A percentile compares a stretch with the other conserved stretches of the same genome.
These are phyloP conservation scores for Rosa hybrid DNA, from an alignment of 331 rosid species.

Conservation along the genomic window DNA sequence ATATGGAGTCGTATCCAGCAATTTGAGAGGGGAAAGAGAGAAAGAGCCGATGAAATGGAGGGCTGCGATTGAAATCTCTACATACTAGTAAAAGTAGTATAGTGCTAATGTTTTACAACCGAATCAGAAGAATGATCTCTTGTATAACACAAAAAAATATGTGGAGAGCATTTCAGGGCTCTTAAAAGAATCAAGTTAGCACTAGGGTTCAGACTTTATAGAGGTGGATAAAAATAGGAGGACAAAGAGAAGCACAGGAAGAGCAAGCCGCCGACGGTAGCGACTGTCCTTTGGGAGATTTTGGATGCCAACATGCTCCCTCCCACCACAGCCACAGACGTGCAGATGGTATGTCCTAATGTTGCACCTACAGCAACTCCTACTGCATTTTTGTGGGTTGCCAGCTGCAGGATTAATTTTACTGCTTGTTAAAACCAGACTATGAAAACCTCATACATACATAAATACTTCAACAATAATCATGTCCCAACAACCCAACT, in stretches of 20 bases:
- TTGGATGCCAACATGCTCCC: conserved; percentile 98
- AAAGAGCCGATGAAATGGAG: not conserved
- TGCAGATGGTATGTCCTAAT: conserved; percentile 92
- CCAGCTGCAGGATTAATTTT: conserved; percentile 57
- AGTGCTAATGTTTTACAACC: conserved; percentile 38
- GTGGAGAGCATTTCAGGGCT: conserved; percentile 17
- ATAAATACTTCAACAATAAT: not conserved
- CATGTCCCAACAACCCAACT: not conserved
- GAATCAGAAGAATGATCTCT: conserved; percentile 27
- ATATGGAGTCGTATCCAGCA: not conserved
- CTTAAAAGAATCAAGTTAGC: conserved; percentile 35
- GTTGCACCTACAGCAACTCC: conserved; percentile 97
- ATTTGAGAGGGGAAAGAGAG: not conserved
- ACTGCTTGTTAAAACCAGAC: not conserved
- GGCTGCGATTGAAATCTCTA: not conserved
- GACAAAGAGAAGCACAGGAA: conserved; percentile 92
- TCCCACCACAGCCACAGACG: conserved; percentile 94
- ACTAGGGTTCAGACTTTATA: conserved; percentile 43
- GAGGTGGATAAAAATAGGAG: conserved; percentile 93
- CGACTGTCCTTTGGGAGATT: conserved; percentile 96
- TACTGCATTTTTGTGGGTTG: conserved; percentile 95
- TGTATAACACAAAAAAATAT: not conserved
- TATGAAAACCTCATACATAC: not conserved
- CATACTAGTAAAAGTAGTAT: not conserved
- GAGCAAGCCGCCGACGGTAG: conserved; percentile 94